phyloP scores from a whole-genome alignment of 2,329 filamentous ascomycete species.

The Colletotrichum tropicale region DNA sequence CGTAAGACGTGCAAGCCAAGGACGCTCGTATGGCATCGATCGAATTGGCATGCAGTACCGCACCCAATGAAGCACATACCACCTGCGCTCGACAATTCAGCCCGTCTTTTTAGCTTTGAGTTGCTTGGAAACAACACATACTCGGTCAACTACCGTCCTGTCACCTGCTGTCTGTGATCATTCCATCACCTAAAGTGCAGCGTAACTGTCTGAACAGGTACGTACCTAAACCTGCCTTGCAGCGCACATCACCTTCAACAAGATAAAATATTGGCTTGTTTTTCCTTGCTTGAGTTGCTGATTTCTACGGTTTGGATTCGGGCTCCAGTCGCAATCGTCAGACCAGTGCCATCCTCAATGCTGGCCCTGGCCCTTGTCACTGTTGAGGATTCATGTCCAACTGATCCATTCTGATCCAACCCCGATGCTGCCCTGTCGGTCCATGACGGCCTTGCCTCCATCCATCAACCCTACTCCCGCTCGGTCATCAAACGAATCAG shows the following conservation, averaged over 20 bases:
- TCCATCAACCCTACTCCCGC: not conserved
- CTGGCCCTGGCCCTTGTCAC: not conserved
- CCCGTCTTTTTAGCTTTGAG: not conserved
- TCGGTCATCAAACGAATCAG: conserved; percentile 16
- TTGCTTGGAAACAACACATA: not conserved
- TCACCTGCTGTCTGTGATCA: not conserved
- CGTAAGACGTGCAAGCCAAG: conserved; percentile 1
- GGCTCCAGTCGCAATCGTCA: not conserved
- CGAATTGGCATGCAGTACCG: not conserved
- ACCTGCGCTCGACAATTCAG: not conserved
- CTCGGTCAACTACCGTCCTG: conserved; percentile 11
- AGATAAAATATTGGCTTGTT: not conserved
- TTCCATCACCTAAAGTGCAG: not conserved
- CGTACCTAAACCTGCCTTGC: not conserved
- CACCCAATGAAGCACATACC: not conserved
- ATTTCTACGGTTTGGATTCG: not conserved
- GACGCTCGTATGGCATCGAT: not conserved
- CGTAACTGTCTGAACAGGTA: not conserved
- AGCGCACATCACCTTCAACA: not conserved
- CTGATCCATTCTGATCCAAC: not conserved
- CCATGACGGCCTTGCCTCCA: not conserved
- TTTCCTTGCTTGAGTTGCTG: not conserved
- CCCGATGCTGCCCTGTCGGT: not conserved
- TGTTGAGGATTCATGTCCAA: not conserved
- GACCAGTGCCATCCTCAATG: not conserved